phyloP scores from a whole-genome alignment of 441 rosid species.

The Populus hybrid region DNA sequence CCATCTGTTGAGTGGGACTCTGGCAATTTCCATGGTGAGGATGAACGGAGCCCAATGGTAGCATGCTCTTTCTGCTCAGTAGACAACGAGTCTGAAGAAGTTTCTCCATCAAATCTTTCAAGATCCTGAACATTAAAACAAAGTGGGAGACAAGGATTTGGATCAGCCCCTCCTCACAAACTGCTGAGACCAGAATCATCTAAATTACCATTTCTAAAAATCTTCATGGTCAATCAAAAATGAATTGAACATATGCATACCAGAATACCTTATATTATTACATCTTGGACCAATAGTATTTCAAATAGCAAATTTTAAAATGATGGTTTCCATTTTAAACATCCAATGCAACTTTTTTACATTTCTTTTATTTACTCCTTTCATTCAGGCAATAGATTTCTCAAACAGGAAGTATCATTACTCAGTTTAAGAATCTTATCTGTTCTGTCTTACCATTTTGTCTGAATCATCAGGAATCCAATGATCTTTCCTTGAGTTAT shows the following conservation, averaged over 20 bases:
- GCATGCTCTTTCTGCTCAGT: constrained; percentile 57
- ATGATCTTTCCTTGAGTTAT: constrained; percentile 46
- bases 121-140: constrained; percentile 48
- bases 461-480: constrained; percentile 60
- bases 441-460: constrained; percentile 56
- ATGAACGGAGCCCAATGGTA: constrained; percentile 32
- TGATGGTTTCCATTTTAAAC: not conserved
- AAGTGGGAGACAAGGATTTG: not conserved
- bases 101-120: constrained; percentile 49
- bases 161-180: not conserved
- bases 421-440: constrained; percentile 7
- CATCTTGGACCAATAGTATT: not conserved
- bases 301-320: not conserved
- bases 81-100: constrained; percentile 41
- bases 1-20: constrained; percentile 38
- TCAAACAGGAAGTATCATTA: not conserved
- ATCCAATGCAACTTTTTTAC: not conserved
- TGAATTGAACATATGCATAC: not conserved
- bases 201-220: not conserved
- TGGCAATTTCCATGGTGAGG: constrained; percentile 41
- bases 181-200: not conserved
- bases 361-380: not conserved
- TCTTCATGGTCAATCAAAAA: not conserved
- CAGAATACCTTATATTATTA: not conserved
- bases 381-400: not conserved